Base-by-base conservation (phyloP, 2,329 filamentous ascomycete species). In the Didymella segeticola region DNA sequence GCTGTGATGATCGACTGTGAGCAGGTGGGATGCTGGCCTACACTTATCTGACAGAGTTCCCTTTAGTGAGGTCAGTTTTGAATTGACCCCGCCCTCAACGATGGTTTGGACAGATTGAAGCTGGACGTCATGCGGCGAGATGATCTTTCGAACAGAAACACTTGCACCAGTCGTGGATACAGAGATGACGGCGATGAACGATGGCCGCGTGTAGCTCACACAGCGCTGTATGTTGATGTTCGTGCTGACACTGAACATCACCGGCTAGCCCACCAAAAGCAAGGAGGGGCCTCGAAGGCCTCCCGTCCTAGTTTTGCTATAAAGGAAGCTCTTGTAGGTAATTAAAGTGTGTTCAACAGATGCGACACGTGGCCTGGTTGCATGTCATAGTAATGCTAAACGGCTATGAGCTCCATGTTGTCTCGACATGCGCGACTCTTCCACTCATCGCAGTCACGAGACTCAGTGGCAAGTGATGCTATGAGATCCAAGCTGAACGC, bases 21-120 rank as follows among this genome's bases (percentile, higher is more conserved):
- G 10, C 2, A 11, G n/a, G 7, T 15, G 30, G 45, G 25, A 17
- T 19, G 6, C n/a, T 7, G n/a, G 10, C 20, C 27, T 22, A 33
- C n/a, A 7, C n/a, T 20, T 34, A 25, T 41, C 37, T 41, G 12
- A 12, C 1, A 26, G 29, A 22, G 33, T 14, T 14, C 9, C 22
- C 22, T 20, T 26, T 42, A 19, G 10, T 27, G 7, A 22, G 15
- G 29, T 29, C 25, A 29, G 33, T 2, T 12, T 14, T 29, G 17
- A 11, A 29, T 17, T 29, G 11, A 47, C 50, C 43, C 50, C 50
- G 38, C 43, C 38, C 37, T 47, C 37, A 17, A 31, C 19, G 31
- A 27, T 22, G 19, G 4, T 43, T 27, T 25, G 29, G 20, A 15
- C 19, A 33, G 37, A 43, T 43, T 23, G 50, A 20, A 43, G 37